Evolutionary conservation across 495 filamentous ascomycete genomes (phyloP), one percentile per base, ranked within the genome.

Genomic region (Rhypophila decipiens): DNA sequence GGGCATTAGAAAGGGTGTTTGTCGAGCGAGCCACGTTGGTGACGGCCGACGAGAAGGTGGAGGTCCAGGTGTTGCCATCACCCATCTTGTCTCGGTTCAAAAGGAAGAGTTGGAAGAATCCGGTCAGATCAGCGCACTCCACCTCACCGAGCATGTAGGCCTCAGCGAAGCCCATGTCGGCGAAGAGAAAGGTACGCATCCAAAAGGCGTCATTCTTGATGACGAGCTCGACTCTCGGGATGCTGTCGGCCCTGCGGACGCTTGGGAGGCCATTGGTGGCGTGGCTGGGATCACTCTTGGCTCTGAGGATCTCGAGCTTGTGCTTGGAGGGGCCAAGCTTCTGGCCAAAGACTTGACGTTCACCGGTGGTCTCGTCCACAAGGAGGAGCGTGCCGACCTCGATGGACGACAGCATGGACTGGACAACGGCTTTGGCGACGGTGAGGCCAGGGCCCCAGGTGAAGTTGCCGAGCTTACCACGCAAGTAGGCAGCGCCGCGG

Each of bases 101-200:
- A 46, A 87, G 80, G 67, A 86, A 86, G 37, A 85, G 68, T 72
- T 80, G 74, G 60, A 87, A 87, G 56, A 87, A 83, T 24, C 65
- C 68, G 2, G 74, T 80, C 50, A 87, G 64, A 55, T 86, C 72
- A 12, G 68, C 61, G 46, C 80, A 85, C 13, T 77, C 74, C 23
- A 86, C 66, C 60, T 88, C 82, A 39, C 75, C 75, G 4, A 85
- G 67, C 79, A 88, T 85, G 60, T 83, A 86, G 24, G 80, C 73
- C 65, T 86, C 81, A 13, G 83, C 77, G 59, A 88, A 86, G 2
- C 84, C 84, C 82, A 86, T 85, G 65, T 87, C 83, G 20, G 76
- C 79, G 53, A 82, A 83, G 22, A 86, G 60, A 42, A 80, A 61
- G 44, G 85, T 57, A 35, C 82, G 74, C 49, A 83, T 69, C 80